A percentile compares a stretch with the other conserved stretches of the same genome.
Evolutionary conservation across 2,329 filamentous ascomycete species (phyloP).

Genomic region (Aspergillus unguis): DNA sequence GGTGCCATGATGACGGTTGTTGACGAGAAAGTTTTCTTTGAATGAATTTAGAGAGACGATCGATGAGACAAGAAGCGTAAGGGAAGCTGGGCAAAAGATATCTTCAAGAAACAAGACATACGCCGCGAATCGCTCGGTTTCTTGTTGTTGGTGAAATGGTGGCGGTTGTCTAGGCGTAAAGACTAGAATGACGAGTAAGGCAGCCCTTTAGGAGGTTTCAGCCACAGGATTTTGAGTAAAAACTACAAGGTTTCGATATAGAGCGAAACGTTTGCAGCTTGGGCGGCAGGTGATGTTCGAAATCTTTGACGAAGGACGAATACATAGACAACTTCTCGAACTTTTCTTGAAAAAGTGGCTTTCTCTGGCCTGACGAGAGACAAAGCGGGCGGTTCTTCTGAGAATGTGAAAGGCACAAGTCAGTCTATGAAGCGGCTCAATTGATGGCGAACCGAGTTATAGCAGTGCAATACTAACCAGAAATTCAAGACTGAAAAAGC

Average conservation of each 20-base stretch:
- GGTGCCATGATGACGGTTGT: conserved; percentile 69
- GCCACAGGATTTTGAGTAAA: conserved; percentile 86
- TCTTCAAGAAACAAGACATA: conserved; percentile 58
- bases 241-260: conserved; percentile 89
- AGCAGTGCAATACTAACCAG: conserved; percentile 20
- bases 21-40: conserved; percentile 23
- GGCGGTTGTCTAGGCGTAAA: conserved; percentile 34
- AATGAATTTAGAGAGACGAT: conserved; percentile 27
- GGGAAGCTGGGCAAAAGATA: conserved; percentile 45
- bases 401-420: conserved; percentile 11
- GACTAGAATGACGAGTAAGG: conserved; percentile 27
- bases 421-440: conserved; percentile 11
- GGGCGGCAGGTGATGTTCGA: conserved; percentile 88
- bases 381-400: conserved; percentile 32
- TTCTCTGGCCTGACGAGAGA: conserved; percentile 36
- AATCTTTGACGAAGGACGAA: conserved; percentile 94
- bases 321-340: conserved; percentile 79
- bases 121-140: conserved; percentile 37
- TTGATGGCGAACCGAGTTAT: conserved; percentile 7
- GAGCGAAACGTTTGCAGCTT: conserved; percentile 97
- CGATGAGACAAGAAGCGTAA: conserved; percentile 33
- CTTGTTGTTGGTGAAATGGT: conserved; percentile 18
- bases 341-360: conserved; percentile 31
- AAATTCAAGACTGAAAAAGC: conserved; percentile 11
- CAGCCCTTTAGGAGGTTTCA: conserved; percentile 52